Conservation (phyloP, 2,329 filamentous ascomycete species). For the Neocatenulostroma microsporum region DNA sequence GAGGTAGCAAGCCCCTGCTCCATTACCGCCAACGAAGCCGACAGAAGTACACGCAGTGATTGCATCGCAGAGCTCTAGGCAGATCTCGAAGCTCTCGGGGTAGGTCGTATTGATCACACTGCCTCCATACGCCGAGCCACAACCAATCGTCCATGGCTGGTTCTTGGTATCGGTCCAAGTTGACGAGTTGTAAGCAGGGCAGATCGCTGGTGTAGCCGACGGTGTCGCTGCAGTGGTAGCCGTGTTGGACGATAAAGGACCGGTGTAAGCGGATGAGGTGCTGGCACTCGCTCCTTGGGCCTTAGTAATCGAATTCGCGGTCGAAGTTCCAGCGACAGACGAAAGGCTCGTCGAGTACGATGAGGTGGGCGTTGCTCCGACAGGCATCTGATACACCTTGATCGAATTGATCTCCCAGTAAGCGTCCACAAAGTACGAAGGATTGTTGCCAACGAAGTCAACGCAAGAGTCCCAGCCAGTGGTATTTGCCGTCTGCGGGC, state of each 20-base stretch:
- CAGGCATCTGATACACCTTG: constrained; percentile 32
- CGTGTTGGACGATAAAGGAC: constrained; percentile 18
- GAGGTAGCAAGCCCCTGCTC: constrained; percentile 17
- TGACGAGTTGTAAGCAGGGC: constrained; percentile 11
- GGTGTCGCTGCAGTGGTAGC: constrained; percentile 5
- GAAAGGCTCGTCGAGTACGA: constrained; percentile 22
- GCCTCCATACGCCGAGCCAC: constrained; percentile 12
- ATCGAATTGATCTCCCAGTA: constrained; percentile 38
- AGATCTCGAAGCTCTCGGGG: constrained; percentile 18
- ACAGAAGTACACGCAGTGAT: constrained; percentile 12
- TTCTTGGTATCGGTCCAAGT: constrained; percentile 11
- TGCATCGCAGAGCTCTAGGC: constrained; percentile 15
- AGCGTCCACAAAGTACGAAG: constrained; percentile 25
- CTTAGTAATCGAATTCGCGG: too few relatives aligned
- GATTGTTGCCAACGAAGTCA: constrained; percentile 28
- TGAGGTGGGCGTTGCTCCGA: constrained; percentile 13
- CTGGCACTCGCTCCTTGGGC: too few relatives aligned
- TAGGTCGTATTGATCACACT: neutral
- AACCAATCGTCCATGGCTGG: constrained; percentile 9
- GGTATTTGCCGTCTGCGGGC: constrained; percentile 22
- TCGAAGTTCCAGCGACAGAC: too few relatives aligned
- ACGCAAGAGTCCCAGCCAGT: constrained; percentile 21
- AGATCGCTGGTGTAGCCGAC: constrained; percentile 10
- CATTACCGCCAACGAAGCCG: constrained; percentile 15
- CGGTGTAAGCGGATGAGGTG: constrained; percentile 21